Percentiles rank a stretch among this genome's conserved stretches.
phyloP scores from a whole-genome alignment of 441 rosid species.

The Euphorbia celastroides region DNA sequence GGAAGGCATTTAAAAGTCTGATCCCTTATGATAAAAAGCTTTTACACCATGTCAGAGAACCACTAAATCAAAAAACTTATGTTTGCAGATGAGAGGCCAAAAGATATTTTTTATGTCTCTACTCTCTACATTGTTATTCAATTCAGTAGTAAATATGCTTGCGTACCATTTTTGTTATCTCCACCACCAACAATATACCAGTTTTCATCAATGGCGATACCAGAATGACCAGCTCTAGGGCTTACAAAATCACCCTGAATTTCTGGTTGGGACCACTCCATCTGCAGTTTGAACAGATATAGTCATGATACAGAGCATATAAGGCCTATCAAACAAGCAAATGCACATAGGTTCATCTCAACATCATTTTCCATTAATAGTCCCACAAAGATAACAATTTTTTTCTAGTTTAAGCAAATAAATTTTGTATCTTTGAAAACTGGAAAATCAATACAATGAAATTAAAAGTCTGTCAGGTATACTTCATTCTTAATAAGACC shows the following conservation, averaged over 20 bases:
- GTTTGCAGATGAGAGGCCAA: neutral
- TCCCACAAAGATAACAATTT: neutral
- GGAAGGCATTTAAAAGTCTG: neutral
- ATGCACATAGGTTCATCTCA: neutral
- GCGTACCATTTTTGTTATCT: slow-evolving; percentile 81
- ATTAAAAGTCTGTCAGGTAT: neutral
- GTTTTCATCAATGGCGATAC: slow-evolving; percentile 65
- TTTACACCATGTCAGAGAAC: neutral
- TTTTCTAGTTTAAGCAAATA: neutral
- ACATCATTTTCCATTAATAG: neutral
- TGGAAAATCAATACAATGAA: neutral
- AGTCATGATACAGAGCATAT: slow-evolving; percentile 3
- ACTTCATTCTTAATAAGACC: neutral
- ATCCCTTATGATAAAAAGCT: neutral
- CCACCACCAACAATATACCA: slow-evolving; percentile 97
- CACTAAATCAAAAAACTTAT: neutral
- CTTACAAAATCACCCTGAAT: slow-evolving; percentile 68
- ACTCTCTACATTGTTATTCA: neutral
- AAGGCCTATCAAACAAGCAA: slow-evolving; percentile 6
- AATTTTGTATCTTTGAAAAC: neutral
- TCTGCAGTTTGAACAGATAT: slow-evolving; percentile 38
- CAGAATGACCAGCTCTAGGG: slow-evolving; percentile 94
- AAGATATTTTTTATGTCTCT: neutral
- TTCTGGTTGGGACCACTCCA: slow-evolving; percentile 93
- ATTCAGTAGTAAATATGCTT: slow-evolving; percentile 9